Base-by-base conservation (phyloP, 176 grass and related monocot species). In the Ensete ventricosum region DNA sequence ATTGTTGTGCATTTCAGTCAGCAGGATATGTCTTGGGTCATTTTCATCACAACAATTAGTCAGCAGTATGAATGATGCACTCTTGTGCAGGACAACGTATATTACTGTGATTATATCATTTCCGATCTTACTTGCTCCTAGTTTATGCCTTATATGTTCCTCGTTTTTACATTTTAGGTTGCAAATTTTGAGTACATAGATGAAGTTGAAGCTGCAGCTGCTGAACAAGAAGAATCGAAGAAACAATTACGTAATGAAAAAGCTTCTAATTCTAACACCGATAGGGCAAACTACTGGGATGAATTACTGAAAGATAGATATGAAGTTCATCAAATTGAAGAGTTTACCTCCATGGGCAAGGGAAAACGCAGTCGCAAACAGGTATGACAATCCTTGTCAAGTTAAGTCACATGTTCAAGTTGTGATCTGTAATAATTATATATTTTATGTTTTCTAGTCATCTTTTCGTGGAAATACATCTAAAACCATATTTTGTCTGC, bases 341-440 rank as follows among this genome's bases (percentile, higher is more conserved):
- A 95, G 77, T 74, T 90, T 81, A 95, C 86, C 22, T 67, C 88
- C 76, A 95, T 99, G 96, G 96, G 96, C 51, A 99, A 99, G 83
- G 96, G 96, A 62, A 99, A 99, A 91, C 88, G 96, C 80, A 95
- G 91, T 79, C 90, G 96, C 69, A 99, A 99, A 79, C 96, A 99
- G 81, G 96, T 95, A 85, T 59, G 19, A 8, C 59, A 53, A 26
- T 64, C n/a, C 3, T 14, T 14, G 23, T 27, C 27, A 59, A 64
- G 9, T 16, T 50, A 48, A n/a, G 25, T 13, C 4, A 29, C 11
- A 29, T 67, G 64, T 13, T 14, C 13, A 67, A 14, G 11, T 34
- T 67, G 11, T 10, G 25, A 21, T 63, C 79, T 55, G n/a, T 73
- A 50, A 6, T 43, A 43, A 43, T 43, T 43, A 43, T 43, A 43